Percentiles rank a stretch among this genome's conserved stretches.
Evolutionary conservation across 2,329 filamentous ascomycete species (phyloP).

Genomic region (Ilyonectria robusta): DNA sequence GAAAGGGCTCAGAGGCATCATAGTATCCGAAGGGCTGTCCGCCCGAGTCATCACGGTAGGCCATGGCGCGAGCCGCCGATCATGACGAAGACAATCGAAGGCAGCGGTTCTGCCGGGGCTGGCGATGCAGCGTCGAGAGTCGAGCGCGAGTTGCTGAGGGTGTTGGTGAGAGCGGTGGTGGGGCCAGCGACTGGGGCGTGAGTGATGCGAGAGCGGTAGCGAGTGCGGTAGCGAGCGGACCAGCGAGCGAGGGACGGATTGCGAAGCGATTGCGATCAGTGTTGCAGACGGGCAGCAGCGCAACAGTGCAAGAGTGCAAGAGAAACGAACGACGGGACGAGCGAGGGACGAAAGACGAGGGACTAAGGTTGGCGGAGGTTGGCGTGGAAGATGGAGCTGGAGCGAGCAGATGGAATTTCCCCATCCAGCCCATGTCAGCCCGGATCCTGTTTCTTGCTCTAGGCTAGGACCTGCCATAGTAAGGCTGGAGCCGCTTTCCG

Average conservation of each 20-base stretch:
- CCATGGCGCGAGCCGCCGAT: conserved; percentile 44
- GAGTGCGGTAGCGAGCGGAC: neutral
- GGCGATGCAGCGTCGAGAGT: neutral
- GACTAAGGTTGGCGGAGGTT: conserved; percentile 24
- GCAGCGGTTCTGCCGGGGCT: neutral
- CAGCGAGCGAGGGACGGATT: neutral
- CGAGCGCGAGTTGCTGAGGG: neutral
- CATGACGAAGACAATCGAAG: conserved; percentile 40
- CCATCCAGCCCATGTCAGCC: conserved; percentile 22
- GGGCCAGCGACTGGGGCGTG: neutral
- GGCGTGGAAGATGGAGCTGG: conserved; percentile 14
- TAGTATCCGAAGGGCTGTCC: conserved; percentile 46
- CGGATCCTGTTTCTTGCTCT: neutral
- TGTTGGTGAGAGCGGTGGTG: neutral
- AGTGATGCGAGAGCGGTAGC: neutral
- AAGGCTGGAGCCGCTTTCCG: neutral
- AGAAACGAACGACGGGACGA: conserved; percentile 17
- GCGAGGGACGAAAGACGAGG: conserved; percentile 16
- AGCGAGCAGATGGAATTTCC: conserved; percentile 14
- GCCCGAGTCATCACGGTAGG: conserved; percentile 49
- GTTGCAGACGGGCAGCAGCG: neutral
- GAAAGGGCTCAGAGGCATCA: conserved; percentile 34
- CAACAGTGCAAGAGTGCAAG: neutral
- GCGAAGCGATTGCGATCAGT: conserved; percentile 3
- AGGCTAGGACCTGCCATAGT: neutral